These are phyloP conservation scores for Syncephalastrum contaminatum DNA, from an alignment of 371 early-diverging fungal genomes.

Conservation along the genomic window DNA sequence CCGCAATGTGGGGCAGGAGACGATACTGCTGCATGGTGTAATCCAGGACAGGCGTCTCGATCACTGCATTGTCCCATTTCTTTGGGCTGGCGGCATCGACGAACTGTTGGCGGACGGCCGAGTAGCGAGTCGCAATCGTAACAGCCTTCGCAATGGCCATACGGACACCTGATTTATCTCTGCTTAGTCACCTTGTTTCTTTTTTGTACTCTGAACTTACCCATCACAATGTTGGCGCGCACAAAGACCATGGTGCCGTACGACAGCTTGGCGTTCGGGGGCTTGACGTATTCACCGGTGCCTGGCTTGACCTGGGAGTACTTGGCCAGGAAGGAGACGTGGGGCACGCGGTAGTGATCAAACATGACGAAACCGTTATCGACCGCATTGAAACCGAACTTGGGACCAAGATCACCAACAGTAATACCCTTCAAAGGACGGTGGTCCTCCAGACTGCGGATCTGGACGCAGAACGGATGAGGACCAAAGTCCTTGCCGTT, in stretches of 20 bases:
- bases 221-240: conserved; percentile 65
- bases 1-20: conserved; percentile 68
- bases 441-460: conserved; percentile 79
- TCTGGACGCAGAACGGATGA: conserved; percentile 87
- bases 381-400: conserved; percentile 79
- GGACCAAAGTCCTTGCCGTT: conserved; percentile 80
- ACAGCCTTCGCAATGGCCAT: conserved; percentile 56
- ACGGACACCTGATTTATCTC: conserved; percentile 23
- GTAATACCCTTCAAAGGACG: conserved; percentile 77
- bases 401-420: conserved; percentile 90
- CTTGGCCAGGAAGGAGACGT: conserved; percentile 76
- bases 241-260: conserved; percentile 80
- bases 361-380: conserved; percentile 88
- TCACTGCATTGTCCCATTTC: conserved; percentile 35
- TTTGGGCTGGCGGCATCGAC: conserved; percentile 47
- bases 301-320: conserved; percentile 68
- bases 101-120: conserved; percentile 52
- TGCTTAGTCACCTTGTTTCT: conserved; percentile 8
- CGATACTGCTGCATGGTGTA: conserved; percentile 79
- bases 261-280: conserved; percentile 68
- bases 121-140: conserved; percentile 50
- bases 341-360: conserved; percentile 77
- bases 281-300: conserved; percentile 68
- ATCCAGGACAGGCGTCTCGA: conserved; percentile 74
- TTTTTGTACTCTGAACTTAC: conserved; percentile 11